Percentiles rank a stretch among this genome's conserved stretches.
Evolutionary conservation across 179 eudicot species (phyloP).

Genomic region (Dionaea muscipula): DNA sequence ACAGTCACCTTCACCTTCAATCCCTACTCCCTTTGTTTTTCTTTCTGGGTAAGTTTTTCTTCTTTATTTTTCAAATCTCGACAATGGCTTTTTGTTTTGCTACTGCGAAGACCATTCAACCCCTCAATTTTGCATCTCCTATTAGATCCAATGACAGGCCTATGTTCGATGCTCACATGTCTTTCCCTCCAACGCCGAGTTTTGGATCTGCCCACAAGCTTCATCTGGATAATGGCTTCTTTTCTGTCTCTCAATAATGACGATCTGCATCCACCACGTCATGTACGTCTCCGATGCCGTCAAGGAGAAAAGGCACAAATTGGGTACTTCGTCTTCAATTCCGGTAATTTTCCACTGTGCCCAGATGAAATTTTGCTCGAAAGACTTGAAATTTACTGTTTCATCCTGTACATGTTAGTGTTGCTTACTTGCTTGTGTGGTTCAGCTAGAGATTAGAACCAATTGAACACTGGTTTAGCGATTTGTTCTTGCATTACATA

Average conservation of each 20-base stretch:
- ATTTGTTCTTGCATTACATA: not conserved
- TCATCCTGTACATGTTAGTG: not conserved
- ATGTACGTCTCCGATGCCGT: constrained; percentile 41
- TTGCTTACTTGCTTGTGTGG: no score
- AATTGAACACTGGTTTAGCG: not conserved
- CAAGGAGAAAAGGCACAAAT: constrained; percentile 36
- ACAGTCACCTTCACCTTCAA: no score
- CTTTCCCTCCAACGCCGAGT: constrained; percentile 20
- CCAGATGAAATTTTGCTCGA: not conserved
- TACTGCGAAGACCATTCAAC: constrained; percentile 34
- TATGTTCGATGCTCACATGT: constrained; percentile 22
- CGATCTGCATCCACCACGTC: constrained; percentile 22
- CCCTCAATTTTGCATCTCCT: constrained; percentile 19
- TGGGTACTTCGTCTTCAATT: constrained; percentile 28
- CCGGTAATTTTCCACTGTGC: constrained; percentile 26
- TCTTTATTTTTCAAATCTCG: not conserved
- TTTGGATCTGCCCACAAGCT: constrained; percentile 36
- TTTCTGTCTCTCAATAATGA: constrained; percentile 9
- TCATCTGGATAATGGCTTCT: constrained; percentile 11
- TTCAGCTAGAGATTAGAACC: not conserved
- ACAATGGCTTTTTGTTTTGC: constrained; percentile 33
- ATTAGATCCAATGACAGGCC: constrained; percentile 35
- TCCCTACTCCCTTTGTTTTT: no score
- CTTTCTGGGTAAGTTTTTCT: no score
- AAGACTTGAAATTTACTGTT: not conserved